Evolutionary conservation across 768 basidiomycete genomes (phyloP).

Genomic region (Termitomyces sp.): DNA sequence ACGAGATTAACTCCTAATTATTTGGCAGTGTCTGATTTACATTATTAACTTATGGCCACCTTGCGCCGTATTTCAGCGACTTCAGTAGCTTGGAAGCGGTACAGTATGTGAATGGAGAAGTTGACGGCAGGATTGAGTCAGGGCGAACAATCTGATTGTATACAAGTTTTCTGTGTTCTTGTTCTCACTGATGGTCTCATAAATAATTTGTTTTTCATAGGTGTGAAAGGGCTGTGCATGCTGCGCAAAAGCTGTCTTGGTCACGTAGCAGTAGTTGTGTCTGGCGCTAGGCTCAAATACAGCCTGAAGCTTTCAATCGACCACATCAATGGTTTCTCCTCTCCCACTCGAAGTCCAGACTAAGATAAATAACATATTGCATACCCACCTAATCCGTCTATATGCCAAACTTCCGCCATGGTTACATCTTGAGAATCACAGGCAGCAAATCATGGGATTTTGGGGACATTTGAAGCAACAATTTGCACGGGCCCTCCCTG

Average conservation of each 20-base stretch:
- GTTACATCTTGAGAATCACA: not conserved
- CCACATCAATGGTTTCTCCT: not conserved
- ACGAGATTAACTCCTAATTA: too few species aligned
- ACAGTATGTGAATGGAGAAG: too few species aligned
- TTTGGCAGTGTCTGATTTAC: too few species aligned
- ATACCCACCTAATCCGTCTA: not conserved
- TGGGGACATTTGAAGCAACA: too few species aligned
- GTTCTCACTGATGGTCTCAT: not conserved
- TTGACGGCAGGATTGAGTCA: too few species aligned
- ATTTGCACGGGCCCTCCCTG: not conserved
- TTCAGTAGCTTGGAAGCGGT: not conserved
- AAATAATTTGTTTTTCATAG: not conserved
- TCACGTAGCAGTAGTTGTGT: not conserved
- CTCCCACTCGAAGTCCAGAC: not conserved
- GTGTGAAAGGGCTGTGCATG: not conserved
- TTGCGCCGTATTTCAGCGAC: not conserved
- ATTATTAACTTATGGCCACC: not conserved
- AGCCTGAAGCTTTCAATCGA: not conserved
- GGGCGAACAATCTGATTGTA: too few species aligned
- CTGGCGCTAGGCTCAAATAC: too few species aligned
- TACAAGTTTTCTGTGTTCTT: too few species aligned
- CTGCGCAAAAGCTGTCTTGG: not conserved
- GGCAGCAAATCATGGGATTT: not conserved
- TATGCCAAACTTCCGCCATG: not conserved
- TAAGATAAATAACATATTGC: not conserved